phyloP scores from a whole-genome alignment of 768 basidiomycete species.

The Auriscalpium orientale region DNA sequence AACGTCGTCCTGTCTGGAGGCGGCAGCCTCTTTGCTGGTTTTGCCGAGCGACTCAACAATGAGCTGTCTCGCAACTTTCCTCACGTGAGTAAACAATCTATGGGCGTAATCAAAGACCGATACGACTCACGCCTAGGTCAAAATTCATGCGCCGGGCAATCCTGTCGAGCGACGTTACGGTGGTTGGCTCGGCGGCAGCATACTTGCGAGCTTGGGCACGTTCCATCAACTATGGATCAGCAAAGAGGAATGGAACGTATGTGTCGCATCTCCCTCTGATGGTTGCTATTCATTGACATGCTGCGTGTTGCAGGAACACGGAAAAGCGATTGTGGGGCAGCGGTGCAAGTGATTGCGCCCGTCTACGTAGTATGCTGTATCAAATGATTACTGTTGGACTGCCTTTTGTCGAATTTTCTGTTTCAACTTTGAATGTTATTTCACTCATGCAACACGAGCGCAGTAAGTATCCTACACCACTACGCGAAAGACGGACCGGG shows the following conservation, averaged over 20 bases:
- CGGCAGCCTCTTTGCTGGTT: conserved; percentile 78
- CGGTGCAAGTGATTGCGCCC: conserved; percentile 60
- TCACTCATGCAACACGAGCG: neutral
- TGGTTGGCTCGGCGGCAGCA: conserved; percentile 94
- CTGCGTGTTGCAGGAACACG: conserved; percentile 54
- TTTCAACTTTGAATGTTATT: too few relatives aligned
- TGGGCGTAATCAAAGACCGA: neutral
- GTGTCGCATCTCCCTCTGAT: conserved; percentile 15
- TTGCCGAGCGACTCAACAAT: conserved; percentile 71
- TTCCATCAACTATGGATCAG: conserved; percentile 98
- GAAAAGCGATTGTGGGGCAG: conserved; percentile 74
- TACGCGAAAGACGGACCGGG: too few relatives aligned
- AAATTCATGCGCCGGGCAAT: conserved; percentile 90
- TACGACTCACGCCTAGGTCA: conserved; percentile 45
- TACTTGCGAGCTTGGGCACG: conserved; percentile 89
- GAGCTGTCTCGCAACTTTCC: conserved; percentile 73
- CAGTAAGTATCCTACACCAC: neutral
- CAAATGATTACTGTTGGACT: too few relatives aligned
- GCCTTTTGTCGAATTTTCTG: too few relatives aligned
- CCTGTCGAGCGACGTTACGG: conserved; percentile 85
- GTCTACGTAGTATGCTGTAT: too few relatives aligned
- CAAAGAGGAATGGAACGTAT: conserved; percentile 85
- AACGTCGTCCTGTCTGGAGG: conserved; percentile 97
- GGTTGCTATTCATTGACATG: neutral
- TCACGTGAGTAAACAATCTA: conserved; percentile 47